Base-by-base conservation (phyloP, 345 rosid species). In the Camelina laxa region DNA sequence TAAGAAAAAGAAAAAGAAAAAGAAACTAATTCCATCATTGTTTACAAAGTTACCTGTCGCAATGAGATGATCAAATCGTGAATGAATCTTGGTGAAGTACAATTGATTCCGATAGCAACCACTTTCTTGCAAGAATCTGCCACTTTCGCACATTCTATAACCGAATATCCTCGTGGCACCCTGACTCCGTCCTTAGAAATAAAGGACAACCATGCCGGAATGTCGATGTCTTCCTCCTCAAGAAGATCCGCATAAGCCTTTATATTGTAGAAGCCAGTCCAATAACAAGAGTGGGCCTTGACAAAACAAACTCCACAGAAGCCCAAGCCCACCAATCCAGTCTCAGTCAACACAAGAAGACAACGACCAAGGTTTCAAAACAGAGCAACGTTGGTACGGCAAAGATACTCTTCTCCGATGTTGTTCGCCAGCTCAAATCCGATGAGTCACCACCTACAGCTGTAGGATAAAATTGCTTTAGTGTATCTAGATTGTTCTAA, bases 231-330 rank as follows among this genome's bases (percentile, higher is more conserved):
- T 81, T 87, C 91, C 70, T 93, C 97, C 45, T 81, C 85, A 49
- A 93, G 96, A 88, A 91, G 93, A 83, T 93, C 96, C 13, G 81
- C 82, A 72, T 82, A 93, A 20, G 98, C 98, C 98, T 93, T n/a
- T n/a, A n/a, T n/a, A n/a, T 22, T 22, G 24, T 22, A 22, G 24
- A 22, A 22, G 24, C 1, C 0, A 22, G 24, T 22, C 24, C 24
- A 22, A 22, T 22, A 22, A 22, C 2, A 3, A 22, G 0, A 22
- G 24, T 22, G 24, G 24, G 2, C 24, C 24, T 22, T 22, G 24
- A 22, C 24, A 22, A 22, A 22, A 22, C 24, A 22, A 22, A 22
- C 2, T 22, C 24, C 2, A 22, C 24, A 1, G 24, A 22, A 22
- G 24, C 24, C 24, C 24, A 22, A 22, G 24, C 2, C 24, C 24